A percentile compares a stretch with the other conserved stretches of the same genome.
Conservation (phyloP, 1,284 basidiomycete genomes). For the Athelia psychrophila region DNA sequence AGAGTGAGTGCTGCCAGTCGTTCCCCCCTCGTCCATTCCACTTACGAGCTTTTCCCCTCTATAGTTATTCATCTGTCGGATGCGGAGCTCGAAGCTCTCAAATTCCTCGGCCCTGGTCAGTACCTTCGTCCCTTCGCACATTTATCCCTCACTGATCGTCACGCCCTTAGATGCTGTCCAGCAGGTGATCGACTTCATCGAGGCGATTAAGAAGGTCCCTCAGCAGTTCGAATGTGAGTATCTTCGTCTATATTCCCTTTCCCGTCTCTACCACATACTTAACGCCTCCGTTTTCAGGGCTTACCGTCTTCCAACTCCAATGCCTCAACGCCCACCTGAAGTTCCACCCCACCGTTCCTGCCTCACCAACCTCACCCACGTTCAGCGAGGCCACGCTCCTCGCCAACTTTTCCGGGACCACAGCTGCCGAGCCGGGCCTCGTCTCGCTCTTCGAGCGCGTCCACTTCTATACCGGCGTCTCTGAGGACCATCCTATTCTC, state of each 20-base stretch:
- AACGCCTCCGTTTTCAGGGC: conserved; percentile 4
- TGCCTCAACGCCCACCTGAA: no score
- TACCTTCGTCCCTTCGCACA: conserved; percentile 4
- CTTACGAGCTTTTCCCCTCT: conserved; percentile 7
- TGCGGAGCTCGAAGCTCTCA: conserved; percentile 6
- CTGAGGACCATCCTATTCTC: conserved; percentile 9
- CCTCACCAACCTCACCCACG: background rate
- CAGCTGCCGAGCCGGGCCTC: conserved; percentile 3
- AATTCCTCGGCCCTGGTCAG: conserved; percentile 10
- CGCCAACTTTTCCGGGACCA: conserved; percentile 3
- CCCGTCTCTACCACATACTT: background rate
- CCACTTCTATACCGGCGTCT: conserved; percentile 9
- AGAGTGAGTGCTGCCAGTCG: conserved; percentile 12
- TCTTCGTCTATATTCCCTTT: background rate
- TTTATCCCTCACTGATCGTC: conserved; percentile 4
- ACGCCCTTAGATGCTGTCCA: conserved; percentile 5
- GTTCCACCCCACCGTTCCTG: conserved; percentile 31
- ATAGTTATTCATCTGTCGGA: conserved; percentile 6
- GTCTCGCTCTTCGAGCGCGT: conserved; percentile 2
- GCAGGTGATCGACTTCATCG: conserved; percentile 4
- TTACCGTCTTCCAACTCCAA: conserved; percentile 4
- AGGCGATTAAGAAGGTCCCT: conserved; percentile 1
- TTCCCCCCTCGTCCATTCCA: conserved; percentile 20
- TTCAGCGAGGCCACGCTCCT: conserved; percentile 4
- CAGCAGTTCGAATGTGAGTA: conserved; percentile 5